Conservation (phyloP, 371 early-diverging fungal genomes). For the Entomophthora muscae region DNA sequence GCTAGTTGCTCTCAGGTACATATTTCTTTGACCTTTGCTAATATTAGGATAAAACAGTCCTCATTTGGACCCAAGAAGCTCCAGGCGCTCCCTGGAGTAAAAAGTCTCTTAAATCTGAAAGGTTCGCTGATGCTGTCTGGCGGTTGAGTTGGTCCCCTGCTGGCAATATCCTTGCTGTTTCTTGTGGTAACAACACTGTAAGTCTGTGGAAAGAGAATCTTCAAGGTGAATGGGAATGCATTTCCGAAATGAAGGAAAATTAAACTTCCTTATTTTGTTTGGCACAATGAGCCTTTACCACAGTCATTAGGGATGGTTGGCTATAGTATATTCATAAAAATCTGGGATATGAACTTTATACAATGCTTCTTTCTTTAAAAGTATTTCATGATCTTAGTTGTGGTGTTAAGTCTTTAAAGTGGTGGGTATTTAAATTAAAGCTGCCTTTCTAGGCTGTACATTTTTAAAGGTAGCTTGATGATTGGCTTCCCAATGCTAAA, state of each 20-base stretch:
- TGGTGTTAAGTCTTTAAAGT: no score
- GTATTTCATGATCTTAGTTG: no score
- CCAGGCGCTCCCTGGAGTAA: constrained; percentile 51
- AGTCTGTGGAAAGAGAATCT: constrained; percentile 88
- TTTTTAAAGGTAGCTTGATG: no score
- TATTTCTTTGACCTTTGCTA: not conserved
- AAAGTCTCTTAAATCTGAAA: constrained; percentile 44
- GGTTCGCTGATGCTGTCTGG: constrained; percentile 94
- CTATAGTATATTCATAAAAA: no score
- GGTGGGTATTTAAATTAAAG: no score
- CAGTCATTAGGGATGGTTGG: no score
- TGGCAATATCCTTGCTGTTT: constrained; percentile 90
- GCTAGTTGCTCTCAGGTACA: constrained; percentile 81
- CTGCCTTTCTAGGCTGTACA: no score
- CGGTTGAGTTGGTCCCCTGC: constrained; percentile 89
- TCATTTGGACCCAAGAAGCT: constrained; percentile 84
- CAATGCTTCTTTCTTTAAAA: no score
- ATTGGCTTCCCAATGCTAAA: no score
- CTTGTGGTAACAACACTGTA: constrained; percentile 90
- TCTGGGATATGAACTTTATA: no score
- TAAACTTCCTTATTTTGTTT: no score
- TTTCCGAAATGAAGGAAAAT: constrained; percentile 50
- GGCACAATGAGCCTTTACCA: no score
- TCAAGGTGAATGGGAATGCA: constrained; percentile 78
- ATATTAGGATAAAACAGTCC: constrained; percentile 71